Conservation (phyloP, 139 green algal species). For the Coelastrella sp. region DNA sequence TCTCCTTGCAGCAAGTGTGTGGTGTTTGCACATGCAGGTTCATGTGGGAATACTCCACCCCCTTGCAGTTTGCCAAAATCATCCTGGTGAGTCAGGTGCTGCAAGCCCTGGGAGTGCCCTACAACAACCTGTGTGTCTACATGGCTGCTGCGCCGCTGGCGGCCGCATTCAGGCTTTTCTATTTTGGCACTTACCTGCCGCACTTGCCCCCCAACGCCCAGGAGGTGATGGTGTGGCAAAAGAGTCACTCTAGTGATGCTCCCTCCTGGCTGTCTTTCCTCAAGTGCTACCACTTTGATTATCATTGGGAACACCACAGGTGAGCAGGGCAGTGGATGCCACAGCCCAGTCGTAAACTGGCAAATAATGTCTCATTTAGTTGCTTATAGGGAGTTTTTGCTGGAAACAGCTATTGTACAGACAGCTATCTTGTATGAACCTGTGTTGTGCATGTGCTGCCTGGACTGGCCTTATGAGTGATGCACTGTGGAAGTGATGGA, state of each 20-base stretch:
- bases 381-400: too few species aligned
- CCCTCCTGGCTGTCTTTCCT: conserved; percentile 51
- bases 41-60: conserved; percentile 59
- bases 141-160: conserved; percentile 59
- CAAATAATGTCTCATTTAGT: too few species aligned
- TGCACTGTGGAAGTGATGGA: too few species aligned
- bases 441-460: too few species aligned
- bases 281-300: conserved; percentile 65
- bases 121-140: conserved; percentile 59
- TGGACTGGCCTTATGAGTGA: too few species aligned
- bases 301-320: conserved; percentile 48
- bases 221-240: conserved; percentile 57
- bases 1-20: too few species aligned
- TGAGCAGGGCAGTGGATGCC: not conserved
- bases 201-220: conserved; percentile 22
- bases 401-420: too few species aligned
- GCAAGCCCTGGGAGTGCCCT: conserved; percentile 43
- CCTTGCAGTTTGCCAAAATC: conserved; percentile 55
- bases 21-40: conserved; percentile 47
- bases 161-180: conserved; percentile 53
- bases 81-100: conserved; percentile 52
- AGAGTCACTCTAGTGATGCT: conserved; percentile 42
- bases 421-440: too few species aligned
- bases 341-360: too few species aligned
- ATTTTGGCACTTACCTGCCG: conserved; percentile 50